Evolutionary conservation across 345 rosid genomes (phyloP).

Genomic region (Cochlearia excelsa): DNA sequence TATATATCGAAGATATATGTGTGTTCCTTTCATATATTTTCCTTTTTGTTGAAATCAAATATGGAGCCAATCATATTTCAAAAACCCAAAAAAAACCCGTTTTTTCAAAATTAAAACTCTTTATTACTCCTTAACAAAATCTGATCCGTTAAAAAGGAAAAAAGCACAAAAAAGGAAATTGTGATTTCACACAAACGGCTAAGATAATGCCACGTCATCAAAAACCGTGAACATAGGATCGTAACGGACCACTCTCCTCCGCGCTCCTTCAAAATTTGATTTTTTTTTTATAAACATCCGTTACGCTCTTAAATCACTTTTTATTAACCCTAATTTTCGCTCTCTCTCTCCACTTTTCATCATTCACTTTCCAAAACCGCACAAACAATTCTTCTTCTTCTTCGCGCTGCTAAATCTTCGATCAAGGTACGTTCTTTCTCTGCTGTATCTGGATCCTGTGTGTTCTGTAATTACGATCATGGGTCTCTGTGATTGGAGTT

Average conservation of each 20-base stretch:
- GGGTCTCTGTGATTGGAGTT: neutral
- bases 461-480: no score
- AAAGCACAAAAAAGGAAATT: conserved; percentile 13
- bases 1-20: no score
- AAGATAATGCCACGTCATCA: conserved; percentile 34
- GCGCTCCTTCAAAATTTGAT: conserved; percentile 32
- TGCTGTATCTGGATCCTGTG: no score
- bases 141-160: conserved; percentile 17
- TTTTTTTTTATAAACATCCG: conserved; percentile 30
- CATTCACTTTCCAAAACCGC: neutral
- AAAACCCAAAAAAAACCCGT: neutral
- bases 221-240: conserved; percentile 27
- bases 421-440: neutral
- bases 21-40: no score
- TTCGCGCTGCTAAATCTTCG: neutral
- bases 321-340: conserved; percentile 30
- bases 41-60: neutral
- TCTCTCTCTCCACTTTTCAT: conserved; percentile 7
- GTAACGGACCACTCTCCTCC: conserved; percentile 40
- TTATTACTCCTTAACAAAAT: conserved; percentile 25
- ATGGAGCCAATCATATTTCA: conserved; percentile 34
- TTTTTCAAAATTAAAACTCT: conserved; percentile 10
- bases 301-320: conserved; percentile 25
- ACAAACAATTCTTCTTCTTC: neutral
- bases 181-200: conserved; percentile 15